A percentile compares a stretch with the other conserved stretches of the same genome.
phyloP scores from a whole-genome alignment of 768 basidiomycete genomes.

The Suillus sp. region DNA sequence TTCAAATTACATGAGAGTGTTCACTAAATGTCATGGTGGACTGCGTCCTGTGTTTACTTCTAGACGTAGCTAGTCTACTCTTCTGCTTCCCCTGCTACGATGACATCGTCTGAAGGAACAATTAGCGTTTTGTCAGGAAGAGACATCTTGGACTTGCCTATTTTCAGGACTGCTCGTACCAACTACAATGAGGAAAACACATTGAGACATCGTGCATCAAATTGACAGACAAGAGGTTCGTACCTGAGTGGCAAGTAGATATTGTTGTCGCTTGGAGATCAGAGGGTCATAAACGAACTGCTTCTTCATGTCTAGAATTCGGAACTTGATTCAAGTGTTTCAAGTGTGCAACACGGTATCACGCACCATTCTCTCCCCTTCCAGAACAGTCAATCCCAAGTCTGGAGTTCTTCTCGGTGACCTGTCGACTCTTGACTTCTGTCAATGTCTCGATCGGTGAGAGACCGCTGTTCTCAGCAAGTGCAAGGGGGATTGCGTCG shows the following conservation, averaged over 20 bases:
- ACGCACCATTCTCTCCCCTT: slow-evolving; percentile 80
- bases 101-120: slow-evolving; percentile 69
- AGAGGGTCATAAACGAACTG: slow-evolving; percentile 97
- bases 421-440: slow-evolving; percentile 91
- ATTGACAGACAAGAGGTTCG: slow-evolving; percentile 16
- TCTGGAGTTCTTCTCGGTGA: slow-evolving; percentile 78
- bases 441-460: slow-evolving; percentile 97
- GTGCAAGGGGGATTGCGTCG: slow-evolving; percentile 91
- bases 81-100: slow-evolving; percentile 68
- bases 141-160: slow-evolving; percentile 51
- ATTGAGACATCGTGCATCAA: slow-evolving; percentile 7
- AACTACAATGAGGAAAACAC: slow-evolving; percentile 44
- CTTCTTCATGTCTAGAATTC: slow-evolving; percentile 84
- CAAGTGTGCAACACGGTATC: not conserved
- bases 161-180: slow-evolving; percentile 86
- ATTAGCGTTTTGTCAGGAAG: slow-evolving; percentile 9
- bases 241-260: slow-evolving; percentile 94
- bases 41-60: slow-evolving; percentile 13
- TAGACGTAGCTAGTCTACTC: slow-evolving; percentile 46
- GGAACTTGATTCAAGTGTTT: slow-evolving; percentile 6
- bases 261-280: slow-evolving; percentile 97
- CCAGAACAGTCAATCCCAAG: slow-evolving; percentile 94
- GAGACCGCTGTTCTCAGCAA: slow-evolving; percentile 97
- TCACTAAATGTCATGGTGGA: slow-evolving; percentile 23
- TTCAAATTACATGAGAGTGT: slow-evolving; percentile 27